Base-by-base conservation (phyloP, 2,329 filamentous ascomycete species). In the Claviceps africana region DNA sequence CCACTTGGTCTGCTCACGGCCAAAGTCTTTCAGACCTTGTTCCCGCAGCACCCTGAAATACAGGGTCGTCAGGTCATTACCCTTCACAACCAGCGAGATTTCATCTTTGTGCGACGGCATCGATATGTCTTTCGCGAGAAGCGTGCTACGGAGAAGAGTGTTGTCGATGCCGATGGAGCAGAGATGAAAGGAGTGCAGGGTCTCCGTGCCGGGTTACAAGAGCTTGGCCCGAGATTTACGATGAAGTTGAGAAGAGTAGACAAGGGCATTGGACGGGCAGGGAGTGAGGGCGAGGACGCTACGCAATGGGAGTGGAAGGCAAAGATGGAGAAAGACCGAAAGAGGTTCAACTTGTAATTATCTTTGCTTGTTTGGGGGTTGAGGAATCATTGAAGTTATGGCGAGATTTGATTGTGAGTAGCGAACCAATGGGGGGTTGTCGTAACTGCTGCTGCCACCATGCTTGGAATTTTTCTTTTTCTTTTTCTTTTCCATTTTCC, bases 301-400 rank as follows among this genome's bases (percentile, higher is more conserved):
- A 79, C 88, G 59, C 87, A 95, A 64, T 97, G 93, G 91, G 81
- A 96, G 66, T 98, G 93, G 93, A 94, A 95, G 72, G 85, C 86
- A 11, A 82, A 83, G 65, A 94, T 93, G 84, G 93, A 98, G 72
- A 96, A 96, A 74, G 76, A 86, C 64, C 78, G 93, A 62, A 97
- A 91, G 59, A 83, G 88, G 65, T 98, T 97, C 72, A 93, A 94
- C 69, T 74, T 98, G 64, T 97, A 76, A 45, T 40, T 49, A 3
- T 31, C 6, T 8, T 40, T 49, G 47, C 19, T 5, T 40, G 19
- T 15, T 35, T 35, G 33, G 33, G 33, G 33, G 1, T 35, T 35
- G 4, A 13, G 11, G 13, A 35, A 35, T 10, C 3, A 2, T 11
- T 9, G 13, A 4, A 17, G 15, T 37, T 37, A 17, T 37, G 15